Evolutionary conservation across 768 basidiomycete species (phyloP), one percentile per base, ranked within the genome.

Genomic region (Vishniacozyma victoriae): DNA sequence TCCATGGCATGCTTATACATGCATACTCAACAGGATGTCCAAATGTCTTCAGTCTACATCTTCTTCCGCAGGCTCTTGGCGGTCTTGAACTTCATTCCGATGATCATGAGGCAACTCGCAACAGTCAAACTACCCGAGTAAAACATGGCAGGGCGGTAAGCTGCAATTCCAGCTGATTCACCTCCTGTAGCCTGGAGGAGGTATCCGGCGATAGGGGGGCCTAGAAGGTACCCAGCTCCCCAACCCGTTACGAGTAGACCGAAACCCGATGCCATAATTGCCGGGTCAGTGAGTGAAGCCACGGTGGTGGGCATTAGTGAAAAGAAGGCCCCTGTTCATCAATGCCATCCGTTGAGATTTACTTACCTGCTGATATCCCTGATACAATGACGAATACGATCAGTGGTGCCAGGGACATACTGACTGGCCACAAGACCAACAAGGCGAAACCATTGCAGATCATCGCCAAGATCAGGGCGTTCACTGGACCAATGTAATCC

Each of bases 401-500:
- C 48, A 70, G 37, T 2, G 64, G 64, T 15, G 26, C 54, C 3
- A 65, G 16, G 18, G 46, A 47, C 3, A 35, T 44, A 5, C 55
- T 55, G n/a, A 64, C 22, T 0, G 68, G 68, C 76, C 76, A 77
- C 25, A 75, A 56, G 38, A 75, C 48, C 15, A 76, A 62, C 53
- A 76, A 72, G 11, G 69, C 57, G 18, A 73, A 57, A 5, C 73
- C 73, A 19, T 72, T 72, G 26, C 73, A 48, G 40, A 68, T 50
- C 53, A 75, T 64, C 27, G 66, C 59, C n/a, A 70, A 37, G 43
- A 74, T 72, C 51, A 76, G 68, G 35, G 75, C 66, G 57, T 77
- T 77, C 35, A 72, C 65, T 14, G 73, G 69, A 3, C 76, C 76
- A 37, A 76, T 51, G 15, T 60, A 54, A 55, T 77, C 76, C 4